Base-by-base conservation (phyloP, 345 rosid genomes). In the Fremontodendron californicum region DNA sequence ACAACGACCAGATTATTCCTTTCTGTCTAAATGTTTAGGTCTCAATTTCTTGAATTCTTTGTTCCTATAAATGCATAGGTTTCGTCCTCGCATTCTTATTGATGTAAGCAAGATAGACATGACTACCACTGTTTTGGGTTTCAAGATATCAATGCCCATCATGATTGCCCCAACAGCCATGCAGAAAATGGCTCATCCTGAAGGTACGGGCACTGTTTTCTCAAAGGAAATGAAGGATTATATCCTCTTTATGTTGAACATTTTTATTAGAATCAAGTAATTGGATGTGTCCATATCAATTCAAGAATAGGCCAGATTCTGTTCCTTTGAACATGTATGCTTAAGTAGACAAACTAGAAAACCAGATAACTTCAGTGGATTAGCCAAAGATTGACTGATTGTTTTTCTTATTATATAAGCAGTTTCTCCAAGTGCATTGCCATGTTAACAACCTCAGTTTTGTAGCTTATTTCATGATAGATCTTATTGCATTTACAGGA, bases 171-270 rank as follows among this genome's bases (percentile, higher is more conserved):
- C 97, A 42, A 87, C 96, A 39, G 97, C 97, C 70, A 58, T 93
- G 78, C 96, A 91, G 86, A 93, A 93, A 84, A 93, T 93, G 97
- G 97, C 97, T 82, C 97, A 93, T 77, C 97, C 96, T 7, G 96
- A 91, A 78, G 97, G 97, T 90, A 79, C 25, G 65, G 65, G 10
- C 3, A 23, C 21, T 40, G 43, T 2, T 51, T 31, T 45, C 15
- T 49, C 18, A 9, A 29, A 42, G n/a, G n/a, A n/a, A n/a, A n/a
- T n/a, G n/a, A n/a, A n/a, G 23, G 51, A 4, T 69, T 9, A 42
- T 23, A n/a, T n/a, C n/a, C 48, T 31, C 16, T 12, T 39, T 2
- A 37, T 19, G 43, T 66, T 66, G 2, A 66, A 57, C 62, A 25
- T 23, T 57, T 9, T 10, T 57, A 55, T 21, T 23, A 55, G 29